Evolutionary conservation across 257 asterid genomes (phyloP).

Genomic region (Nicotiana tabacum): DNA sequence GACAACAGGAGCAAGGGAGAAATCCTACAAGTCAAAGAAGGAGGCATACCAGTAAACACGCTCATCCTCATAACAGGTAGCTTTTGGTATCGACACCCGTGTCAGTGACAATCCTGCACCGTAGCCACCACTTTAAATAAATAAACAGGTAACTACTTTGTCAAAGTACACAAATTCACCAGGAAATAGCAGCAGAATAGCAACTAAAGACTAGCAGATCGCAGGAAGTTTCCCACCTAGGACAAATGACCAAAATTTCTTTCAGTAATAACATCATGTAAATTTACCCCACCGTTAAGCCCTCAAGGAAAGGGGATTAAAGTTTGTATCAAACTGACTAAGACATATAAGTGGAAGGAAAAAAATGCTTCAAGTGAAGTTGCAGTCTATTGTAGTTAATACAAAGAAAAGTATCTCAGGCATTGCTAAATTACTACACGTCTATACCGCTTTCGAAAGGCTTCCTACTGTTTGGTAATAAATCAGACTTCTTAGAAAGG

Average conservation of each 20-base stretch:
- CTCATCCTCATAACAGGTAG: slow-evolving; percentile 27
- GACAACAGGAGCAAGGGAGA: neutral
- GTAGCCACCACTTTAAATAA: neutral
- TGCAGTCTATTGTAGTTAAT: neutral
- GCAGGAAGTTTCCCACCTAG: neutral
- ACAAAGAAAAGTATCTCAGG: neutral
- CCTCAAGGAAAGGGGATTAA: neutral
- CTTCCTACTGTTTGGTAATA: neutral
- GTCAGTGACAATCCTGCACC: slow-evolving; percentile 34
- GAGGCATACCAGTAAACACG: slow-evolving; percentile 46
- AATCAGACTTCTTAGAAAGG: neutral
- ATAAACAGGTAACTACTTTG: neutral
- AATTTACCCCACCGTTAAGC: neutral
- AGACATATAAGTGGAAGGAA: neutral
- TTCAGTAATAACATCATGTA: neutral
- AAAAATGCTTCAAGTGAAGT: neutral
- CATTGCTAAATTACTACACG: neutral
- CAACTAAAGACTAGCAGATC: neutral
- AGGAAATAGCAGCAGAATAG: neutral
- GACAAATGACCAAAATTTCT: neutral
- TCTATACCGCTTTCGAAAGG: neutral
- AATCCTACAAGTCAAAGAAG: neutral
- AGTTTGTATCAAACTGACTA: neutral
- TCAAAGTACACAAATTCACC: neutral
- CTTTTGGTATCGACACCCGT: slow-evolving; percentile 28